Evolutionary conservation across 257 asterid species (phyloP).

Genomic region (Solanum bukasovii): DNA sequence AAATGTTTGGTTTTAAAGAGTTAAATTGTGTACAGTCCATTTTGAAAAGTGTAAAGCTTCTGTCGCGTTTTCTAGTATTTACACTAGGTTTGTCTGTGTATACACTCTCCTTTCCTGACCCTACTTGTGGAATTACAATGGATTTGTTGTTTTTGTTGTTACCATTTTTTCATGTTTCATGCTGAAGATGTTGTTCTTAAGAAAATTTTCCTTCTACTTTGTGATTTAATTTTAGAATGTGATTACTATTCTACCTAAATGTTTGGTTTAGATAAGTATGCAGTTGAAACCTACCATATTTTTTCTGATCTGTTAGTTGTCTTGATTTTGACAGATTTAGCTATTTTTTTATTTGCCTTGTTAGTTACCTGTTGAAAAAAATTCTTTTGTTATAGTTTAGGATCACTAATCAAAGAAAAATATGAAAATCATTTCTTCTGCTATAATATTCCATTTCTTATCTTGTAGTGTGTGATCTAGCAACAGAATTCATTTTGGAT

Average conservation of each 20-base stretch:
- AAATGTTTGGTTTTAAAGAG: not conserved
- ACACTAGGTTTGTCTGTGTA: not conserved
- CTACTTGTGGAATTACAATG: not conserved
- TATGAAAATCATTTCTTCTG: not conserved
- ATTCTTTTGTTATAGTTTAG: not conserved
- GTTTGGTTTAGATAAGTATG: not conserved
- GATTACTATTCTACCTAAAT: not conserved
- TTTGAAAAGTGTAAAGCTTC: not conserved
- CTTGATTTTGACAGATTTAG: not conserved
- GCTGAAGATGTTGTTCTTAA: not conserved
- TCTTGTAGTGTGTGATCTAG: not conserved
- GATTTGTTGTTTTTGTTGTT: not conserved
- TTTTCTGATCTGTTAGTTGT: not conserved
- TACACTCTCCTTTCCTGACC: not conserved
- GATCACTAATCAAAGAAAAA: not conserved
- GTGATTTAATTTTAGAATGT: not conserved
- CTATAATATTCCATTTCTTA: not conserved
- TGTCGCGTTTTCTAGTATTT: not conserved
- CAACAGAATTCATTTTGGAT: slow-evolving; percentile 22
- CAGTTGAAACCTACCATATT: not conserved
- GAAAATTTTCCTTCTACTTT: not conserved
- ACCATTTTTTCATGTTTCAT: not conserved
- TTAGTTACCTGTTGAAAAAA: not conserved
- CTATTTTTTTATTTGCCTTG: not conserved
- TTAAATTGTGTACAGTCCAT: not conserved